Evolutionary conservation across 2,329 filamentous ascomycete species (phyloP), one percentile per base, ranked within the genome.

Genomic region (Xylariaceae sp.): DNA sequence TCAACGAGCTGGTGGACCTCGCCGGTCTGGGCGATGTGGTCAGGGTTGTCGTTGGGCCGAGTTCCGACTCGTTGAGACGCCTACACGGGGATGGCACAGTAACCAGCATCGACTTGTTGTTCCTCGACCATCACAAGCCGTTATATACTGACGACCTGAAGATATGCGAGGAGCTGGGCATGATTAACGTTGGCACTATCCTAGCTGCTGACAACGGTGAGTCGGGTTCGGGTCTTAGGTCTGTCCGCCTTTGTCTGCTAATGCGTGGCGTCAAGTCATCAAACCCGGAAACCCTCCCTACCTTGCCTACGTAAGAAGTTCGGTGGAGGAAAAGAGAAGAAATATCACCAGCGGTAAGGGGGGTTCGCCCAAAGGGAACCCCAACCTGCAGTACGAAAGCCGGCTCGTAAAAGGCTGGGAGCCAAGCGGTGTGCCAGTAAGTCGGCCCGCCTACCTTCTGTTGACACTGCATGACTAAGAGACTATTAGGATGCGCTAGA

Each of bases 71-170:
- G 0, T 68, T 90, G 31, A 69, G 71, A 34, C 71, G 76, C 4
- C 66, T 90, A 4, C 68, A 78, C 46, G 53, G 63, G 1, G 59
- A 67, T 3, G 77, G 77, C 0, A 53, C 57, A 4, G 57, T 88
- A 16, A 61, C 67, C 16, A 69, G 72, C 31, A 76, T 88, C 43
- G 83, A 88, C 51, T 63, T 89, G 27, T 67, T 88, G 60, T 90
- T 92, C 59, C 65, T 92, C 24, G 87, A 92, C 53, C 86, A 92
- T 59, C 82, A 83, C 62, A 89, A 90, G 61, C 81, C 83, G 1
- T 75, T 80, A 0, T 92, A 90, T 57, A 76, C 74, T 1, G 71
- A 75, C 0, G 87, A 92, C 52, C 61, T 90, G 44, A 88, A 88
- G 63, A 70, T 88, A 0, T 86, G 81, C 56, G 86, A 92, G 63